Evolutionary conservation across 1,139 yeast genomes (phyloP).

Genomic region (Diutina pseudorugosa): DNA sequence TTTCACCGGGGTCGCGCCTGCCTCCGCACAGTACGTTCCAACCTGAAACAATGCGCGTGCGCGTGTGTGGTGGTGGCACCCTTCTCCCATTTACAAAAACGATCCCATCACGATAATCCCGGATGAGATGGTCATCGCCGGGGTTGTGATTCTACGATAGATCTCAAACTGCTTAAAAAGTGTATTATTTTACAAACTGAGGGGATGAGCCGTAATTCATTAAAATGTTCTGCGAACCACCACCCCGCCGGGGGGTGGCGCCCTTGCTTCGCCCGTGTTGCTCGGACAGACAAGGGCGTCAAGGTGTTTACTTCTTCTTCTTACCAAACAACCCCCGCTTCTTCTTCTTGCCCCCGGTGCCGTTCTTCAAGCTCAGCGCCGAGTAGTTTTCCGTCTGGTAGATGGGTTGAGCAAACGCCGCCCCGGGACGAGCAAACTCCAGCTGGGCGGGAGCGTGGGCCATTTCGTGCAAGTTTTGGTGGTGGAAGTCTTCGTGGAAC

Average conservation of each 20-base stretch:
- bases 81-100: too few relatives aligned
- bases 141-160: too few relatives aligned
- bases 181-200: background rate
- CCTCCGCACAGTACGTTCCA: background rate
- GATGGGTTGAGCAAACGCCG: constrained; percentile 36
- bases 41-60: background rate
- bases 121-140: too few relatives aligned
- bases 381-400: constrained; percentile 47
- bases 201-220: background rate
- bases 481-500: constrained; percentile 36
- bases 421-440: constrained; percentile 19
- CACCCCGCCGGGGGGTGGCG: background rate
- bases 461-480: constrained; percentile 19
- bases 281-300: background rate
- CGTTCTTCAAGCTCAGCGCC: constrained; percentile 27
- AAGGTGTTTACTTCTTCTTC: constrained; percentile 18
- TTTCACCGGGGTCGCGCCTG: background rate
- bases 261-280: too few relatives aligned
- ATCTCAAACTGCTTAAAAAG: too few relatives aligned
- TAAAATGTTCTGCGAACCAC: background rate
- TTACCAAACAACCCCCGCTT: constrained; percentile 67
- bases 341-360: constrained; percentile 24
- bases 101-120: too few relatives aligned
- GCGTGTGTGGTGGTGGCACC: too few relatives aligned
- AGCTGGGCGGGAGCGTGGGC: constrained; percentile 5